phyloP scores from a whole-genome alignment of 2,329 filamentous ascomycete species.

The Ophiostoma populinum region DNA sequence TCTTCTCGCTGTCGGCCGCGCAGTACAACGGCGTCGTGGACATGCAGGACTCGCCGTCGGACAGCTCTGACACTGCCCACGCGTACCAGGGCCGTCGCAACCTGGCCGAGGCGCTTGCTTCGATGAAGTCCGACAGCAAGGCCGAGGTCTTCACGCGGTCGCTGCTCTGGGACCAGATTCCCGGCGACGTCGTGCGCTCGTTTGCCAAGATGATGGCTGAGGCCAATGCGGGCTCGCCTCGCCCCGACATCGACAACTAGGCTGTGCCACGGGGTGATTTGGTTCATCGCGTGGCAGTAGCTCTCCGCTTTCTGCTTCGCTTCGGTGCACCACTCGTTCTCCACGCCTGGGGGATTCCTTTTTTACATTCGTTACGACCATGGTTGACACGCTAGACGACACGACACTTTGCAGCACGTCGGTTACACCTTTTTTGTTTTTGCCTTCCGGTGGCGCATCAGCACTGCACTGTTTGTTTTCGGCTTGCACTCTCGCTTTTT shows the following conservation, averaged over 20 bases:
- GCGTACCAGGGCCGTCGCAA: slow-evolving; percentile 52
- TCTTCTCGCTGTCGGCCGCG: slow-evolving; percentile 69
- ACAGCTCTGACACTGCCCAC: slow-evolving; percentile 25
- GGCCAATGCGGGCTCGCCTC: slow-evolving; percentile 28
- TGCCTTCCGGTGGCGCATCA: too few species aligned
- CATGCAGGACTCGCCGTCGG: slow-evolving; percentile 16
- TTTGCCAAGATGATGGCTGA: slow-evolving; percentile 86
- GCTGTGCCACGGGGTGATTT: neutral
- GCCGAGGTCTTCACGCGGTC: slow-evolving; percentile 88
- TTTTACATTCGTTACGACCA: neutral
- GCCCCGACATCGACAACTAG: slow-evolving; percentile 3
- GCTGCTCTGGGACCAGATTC: slow-evolving; percentile 86
- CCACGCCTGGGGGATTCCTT: neutral
- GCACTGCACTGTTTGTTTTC: slow-evolving; percentile 2
- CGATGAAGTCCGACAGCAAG: slow-evolving; percentile 57
- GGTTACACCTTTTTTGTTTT: neutral
- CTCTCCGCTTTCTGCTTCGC: slow-evolving; percentile 2
- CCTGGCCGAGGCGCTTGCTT: slow-evolving; percentile 63
- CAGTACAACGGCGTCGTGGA: slow-evolving; percentile 75
- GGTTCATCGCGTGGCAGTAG: neutral
- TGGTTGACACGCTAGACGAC: neutral
- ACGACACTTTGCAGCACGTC: neutral
- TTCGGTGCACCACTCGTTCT: neutral
- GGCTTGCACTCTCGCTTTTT: neutral
- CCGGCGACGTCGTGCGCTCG: slow-evolving; percentile 75